Base-by-base conservation (phyloP, 805 yeast species). In the Wickerhamiella nectarea region DNA sequence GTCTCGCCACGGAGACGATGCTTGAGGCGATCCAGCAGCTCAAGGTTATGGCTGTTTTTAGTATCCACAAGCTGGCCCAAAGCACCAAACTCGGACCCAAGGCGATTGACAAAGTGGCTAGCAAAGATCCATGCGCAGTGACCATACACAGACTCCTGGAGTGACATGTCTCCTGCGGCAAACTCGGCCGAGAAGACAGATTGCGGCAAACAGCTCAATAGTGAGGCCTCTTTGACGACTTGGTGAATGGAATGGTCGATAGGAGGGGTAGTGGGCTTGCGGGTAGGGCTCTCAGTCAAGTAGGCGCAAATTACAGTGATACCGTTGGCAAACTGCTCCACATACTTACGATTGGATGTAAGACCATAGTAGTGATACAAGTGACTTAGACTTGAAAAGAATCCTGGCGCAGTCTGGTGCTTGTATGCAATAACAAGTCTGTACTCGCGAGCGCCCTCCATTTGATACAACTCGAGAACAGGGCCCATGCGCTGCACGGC, bases 111-210 rank as follows among this genome's bases (percentile, higher is more conserved):
- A 67, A 89, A 91, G 64, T 91, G 97, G 28, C 94, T 80, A 41
- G 85, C 94, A 59, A 91, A 89, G 48, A 85, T 82, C 36, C 82
- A 80, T 55, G 89, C 94, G 62, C 86, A 80, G 62, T 89, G 97
- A 36, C 96, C 93, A 60, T 91, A 91, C 46, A 86, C 79, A 37
- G 87, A 76, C 65, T 91, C 98, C 65, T 89, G 97, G 53, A 93
- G 76, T 1, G 96, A 86, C 62, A 89, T 72, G 52, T 76, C 77
- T 44, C 89, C 80, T 41, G 68, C 61, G 49, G 80, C 76, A 58
- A 87, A 87, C 46, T 77, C 70, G 43, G 72, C 71, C 53, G 77
- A 78, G 69, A 87, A 89, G 53, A 75, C 70, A 57, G 85, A 83
- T 62, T 81, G 78, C 41, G 98, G 98, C 52, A 89, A 75, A 54